phyloP scores from a whole-genome alignment of 1,139 yeast genomes.

The Yamadazyma spencermartinsiae region DNA sequence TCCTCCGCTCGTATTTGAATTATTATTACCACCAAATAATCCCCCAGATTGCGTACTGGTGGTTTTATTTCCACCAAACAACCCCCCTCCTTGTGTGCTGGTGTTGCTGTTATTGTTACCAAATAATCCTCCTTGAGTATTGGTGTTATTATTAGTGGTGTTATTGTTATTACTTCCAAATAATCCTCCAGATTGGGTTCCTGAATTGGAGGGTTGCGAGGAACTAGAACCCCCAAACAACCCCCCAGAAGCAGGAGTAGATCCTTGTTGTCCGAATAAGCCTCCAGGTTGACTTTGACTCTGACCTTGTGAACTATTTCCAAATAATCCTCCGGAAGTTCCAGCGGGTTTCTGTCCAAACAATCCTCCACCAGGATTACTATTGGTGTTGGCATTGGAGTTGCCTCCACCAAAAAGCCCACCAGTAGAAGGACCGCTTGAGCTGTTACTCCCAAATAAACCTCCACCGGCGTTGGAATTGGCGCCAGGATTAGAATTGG shows the following conservation, averaged over 20 bases:
- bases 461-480: constrained; percentile 16
- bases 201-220: too few species aligned
- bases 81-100: constrained; percentile 10
- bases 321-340: too few species aligned
- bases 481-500: background rate
- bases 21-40: constrained; percentile 10
- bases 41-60: constrained; percentile 8
- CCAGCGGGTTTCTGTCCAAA: too few species aligned
- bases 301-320: too few species aligned
- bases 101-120: constrained; percentile 17
- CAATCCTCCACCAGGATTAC: constrained; percentile 9
- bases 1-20: background rate
- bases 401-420: background rate
- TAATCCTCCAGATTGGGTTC: constrained; percentile 18
- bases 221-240: constrained; percentile 7
- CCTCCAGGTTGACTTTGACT: too few species aligned
- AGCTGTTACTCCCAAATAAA: too few species aligned
- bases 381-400: constrained; percentile 4
- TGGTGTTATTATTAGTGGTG: background rate
- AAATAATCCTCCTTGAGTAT: constrained; percentile 11
- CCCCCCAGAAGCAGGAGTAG: too few species aligned
- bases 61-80: constrained; percentile 12
- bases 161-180: constrained; percentile 15
- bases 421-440: background rate
- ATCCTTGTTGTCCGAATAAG: too few species aligned